These are phyloP conservation scores for Puccinia horiana DNA, from an alignment of 1,284 basidiomycete species.

Conservation along the genomic window DNA sequence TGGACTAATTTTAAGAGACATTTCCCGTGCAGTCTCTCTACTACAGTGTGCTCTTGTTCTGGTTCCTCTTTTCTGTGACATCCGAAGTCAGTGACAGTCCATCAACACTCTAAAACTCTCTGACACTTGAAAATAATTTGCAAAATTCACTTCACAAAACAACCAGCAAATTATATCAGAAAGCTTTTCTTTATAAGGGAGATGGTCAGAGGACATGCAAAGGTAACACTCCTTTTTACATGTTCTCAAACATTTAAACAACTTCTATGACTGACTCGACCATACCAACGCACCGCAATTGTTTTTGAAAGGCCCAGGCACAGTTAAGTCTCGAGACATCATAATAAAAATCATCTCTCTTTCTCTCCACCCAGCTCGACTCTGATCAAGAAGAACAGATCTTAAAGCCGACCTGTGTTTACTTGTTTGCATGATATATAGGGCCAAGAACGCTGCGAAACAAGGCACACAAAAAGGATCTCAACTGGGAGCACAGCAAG, in stretches of 20 bases:
- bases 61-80: no score
- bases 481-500: conserved; percentile 26
- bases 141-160: neutral
- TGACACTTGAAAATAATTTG: no score
- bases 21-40: no score
- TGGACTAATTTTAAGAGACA: no score
- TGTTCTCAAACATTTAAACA: no score
- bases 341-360: neutral
- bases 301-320: conserved; percentile 25
- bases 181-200: no score
- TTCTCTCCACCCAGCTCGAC: neutral
- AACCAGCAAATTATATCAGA: neutral
- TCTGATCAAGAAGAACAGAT: neutral
- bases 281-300: no score
- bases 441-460: conserved; percentile 34
- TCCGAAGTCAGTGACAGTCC: no score
- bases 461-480: conserved; percentile 33
- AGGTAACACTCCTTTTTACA: neutral
- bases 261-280: no score
- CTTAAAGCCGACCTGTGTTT: neutral
- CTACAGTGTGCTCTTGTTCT: no score
- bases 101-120: no score
- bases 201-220: conserved; percentile 44
- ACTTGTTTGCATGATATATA: neutral
- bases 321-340: conserved; percentile 22